Percentiles rank a stretch among this genome's conserved stretches.
phyloP scores from a whole-genome alignment of 176 grass and related monocot genomes.

The Olyra latifolia region DNA sequence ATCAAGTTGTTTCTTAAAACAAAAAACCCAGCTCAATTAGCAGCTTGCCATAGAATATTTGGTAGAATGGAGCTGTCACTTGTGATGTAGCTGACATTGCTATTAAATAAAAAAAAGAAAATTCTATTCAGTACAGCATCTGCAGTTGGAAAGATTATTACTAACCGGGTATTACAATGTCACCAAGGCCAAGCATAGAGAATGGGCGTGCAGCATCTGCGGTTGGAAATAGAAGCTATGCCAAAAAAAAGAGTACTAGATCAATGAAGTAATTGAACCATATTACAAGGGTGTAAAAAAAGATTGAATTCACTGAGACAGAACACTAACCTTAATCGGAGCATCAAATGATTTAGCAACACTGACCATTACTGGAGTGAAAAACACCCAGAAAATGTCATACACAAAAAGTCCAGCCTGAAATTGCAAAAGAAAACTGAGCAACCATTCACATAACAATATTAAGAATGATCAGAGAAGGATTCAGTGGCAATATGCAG shows the following conservation, averaged over 20 bases:
- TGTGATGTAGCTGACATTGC: neutral
- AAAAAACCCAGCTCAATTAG: neutral
- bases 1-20: neutral
- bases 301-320: neutral
- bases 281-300: neutral
- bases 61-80: neutral
- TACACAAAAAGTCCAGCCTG: slow-evolving; percentile 88
- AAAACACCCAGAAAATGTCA: slow-evolving; percentile 99
- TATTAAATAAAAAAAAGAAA: neutral
- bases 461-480: neutral
- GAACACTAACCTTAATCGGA: slow-evolving; percentile 79
- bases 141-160: neutral
- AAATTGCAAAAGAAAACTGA: neutral
- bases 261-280: slow-evolving; percentile 12
- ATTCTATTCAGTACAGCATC: neutral
- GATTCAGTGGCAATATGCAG: neutral
- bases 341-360: slow-evolving; percentile 99
- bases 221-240: slow-evolving; percentile 87
- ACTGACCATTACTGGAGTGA: slow-evolving; percentile 96
- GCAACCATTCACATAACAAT: neutral
- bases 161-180: slow-evolving; percentile 93
- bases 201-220: slow-evolving; percentile 70
- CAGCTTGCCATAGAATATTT: neutral
- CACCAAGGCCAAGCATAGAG: slow-evolving; percentile 96
- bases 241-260: neutral